Evolutionary conservation across 768 basidiomycete genomes (phyloP).

Genomic region (Auriscalpium orientale): DNA sequence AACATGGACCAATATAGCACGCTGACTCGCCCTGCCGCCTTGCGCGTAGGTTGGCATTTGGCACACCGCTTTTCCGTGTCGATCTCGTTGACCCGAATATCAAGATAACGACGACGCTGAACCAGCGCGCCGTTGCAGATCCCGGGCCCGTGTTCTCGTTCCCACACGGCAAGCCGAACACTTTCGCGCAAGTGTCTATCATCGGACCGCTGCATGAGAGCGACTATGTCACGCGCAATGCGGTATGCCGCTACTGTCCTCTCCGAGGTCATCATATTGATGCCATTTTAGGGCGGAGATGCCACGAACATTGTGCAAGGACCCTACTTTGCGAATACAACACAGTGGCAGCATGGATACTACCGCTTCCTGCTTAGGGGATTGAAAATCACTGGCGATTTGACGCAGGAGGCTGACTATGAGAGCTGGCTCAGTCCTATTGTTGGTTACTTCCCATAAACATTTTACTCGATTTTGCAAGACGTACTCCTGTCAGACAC

Average conservation of each 20-base stretch:
- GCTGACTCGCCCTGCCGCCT: background rate
- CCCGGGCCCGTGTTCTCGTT: constrained; percentile 28
- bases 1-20: too few relatives aligned
- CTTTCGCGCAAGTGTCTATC: constrained; percentile 30
- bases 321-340: too few relatives aligned
- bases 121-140: constrained; percentile 16
- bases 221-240: constrained; percentile 42
- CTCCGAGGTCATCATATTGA: constrained; percentile 6
- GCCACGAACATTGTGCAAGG: too few relatives aligned
- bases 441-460: too few relatives aligned
- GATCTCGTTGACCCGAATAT: constrained; percentile 41
- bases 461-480: too few relatives aligned
- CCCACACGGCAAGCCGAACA: constrained; percentile 26
- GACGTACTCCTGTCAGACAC: too few relatives aligned
- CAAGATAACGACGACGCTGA: constrained; percentile 34
- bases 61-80: constrained; percentile 37
- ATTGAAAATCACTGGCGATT: too few relatives aligned
- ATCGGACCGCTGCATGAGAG: constrained; percentile 43
- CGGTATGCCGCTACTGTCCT: constrained; percentile 12
- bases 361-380: too few relatives aligned
- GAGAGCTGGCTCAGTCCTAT: too few relatives aligned
- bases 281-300: too few relatives aligned
- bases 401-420: too few relatives aligned
- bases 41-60: constrained; percentile 34
- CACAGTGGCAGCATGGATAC: too few relatives aligned